These are phyloP conservation scores for Bretschneidera sinensis DNA, from an alignment of 345 rosid species.

Conservation along the genomic window DNA sequence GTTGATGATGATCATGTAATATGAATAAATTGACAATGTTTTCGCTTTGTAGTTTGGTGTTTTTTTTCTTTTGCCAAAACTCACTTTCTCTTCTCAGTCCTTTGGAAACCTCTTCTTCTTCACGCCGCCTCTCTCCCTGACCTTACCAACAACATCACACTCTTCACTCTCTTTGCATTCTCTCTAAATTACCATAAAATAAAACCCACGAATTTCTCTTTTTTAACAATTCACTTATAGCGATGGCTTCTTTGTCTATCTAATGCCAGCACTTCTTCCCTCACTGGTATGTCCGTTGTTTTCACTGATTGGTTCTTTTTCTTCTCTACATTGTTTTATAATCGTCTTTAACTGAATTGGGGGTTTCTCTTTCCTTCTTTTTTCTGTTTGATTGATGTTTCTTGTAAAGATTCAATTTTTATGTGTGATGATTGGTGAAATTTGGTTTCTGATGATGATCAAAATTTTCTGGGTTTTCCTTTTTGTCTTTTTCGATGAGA, in stretches of 20 bases:
- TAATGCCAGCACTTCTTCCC: conserved; percentile 25
- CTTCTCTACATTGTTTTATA: conserved; percentile 12
- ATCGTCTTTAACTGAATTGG: conserved; percentile 22
- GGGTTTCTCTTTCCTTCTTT: conserved; percentile 11
- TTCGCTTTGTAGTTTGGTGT: too few relatives aligned
- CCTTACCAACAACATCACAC: conserved; percentile 18
- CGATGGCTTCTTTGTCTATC: conserved; percentile 19
- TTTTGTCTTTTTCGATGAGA: conserved; percentile 1
- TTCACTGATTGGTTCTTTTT: conserved; percentile 11
- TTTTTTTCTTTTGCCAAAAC: too few relatives aligned
- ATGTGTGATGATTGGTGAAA: too few relatives aligned
- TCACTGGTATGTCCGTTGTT: conserved; percentile 23
- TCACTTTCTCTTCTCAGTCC: conserved; percentile 1
- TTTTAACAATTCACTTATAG: conserved; percentile 8
- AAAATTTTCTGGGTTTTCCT: conserved; percentile 18
- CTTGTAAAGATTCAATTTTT: neutral
- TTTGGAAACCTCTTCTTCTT: conserved; percentile 42
- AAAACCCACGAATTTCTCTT: too few relatives aligned
- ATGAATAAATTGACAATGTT: too few relatives aligned
- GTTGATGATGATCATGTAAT: too few relatives aligned
- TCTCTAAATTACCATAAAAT: conserved; percentile 26
- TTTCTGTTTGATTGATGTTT: conserved; percentile 17
- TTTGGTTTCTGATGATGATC: conserved; percentile 15
- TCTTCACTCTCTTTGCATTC: conserved; percentile 40
- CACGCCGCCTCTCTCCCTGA: conserved; percentile 59